These are phyloP conservation scores for Dactylonectria macrodidyma DNA, from an alignment of 2,329 filamentous ascomycete genomes.

Conservation along the genomic window DNA sequence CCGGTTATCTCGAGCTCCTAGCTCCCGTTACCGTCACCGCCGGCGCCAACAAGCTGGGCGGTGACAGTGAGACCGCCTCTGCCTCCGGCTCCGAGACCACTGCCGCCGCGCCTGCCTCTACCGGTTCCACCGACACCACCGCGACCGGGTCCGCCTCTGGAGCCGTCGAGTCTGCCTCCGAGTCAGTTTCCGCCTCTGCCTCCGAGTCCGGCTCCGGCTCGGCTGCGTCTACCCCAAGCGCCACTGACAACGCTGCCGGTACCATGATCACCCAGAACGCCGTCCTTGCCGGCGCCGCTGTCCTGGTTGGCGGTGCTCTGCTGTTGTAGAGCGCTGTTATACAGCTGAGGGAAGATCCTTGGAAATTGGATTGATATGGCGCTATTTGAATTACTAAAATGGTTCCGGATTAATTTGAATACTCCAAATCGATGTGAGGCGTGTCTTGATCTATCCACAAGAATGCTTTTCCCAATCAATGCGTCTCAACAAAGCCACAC, in stretches of 20 bases:
- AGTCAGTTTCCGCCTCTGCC: slow-evolving; percentile 20
- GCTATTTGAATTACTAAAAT: too few species aligned
- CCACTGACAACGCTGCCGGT: slow-evolving; percentile 50
- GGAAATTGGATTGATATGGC: too few species aligned
- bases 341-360: neutral
- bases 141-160: slow-evolving; percentile 27
- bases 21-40: slow-evolving; percentile 56
- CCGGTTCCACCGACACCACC: slow-evolving; percentile 34
- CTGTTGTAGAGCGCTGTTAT: slow-evolving; percentile 47
- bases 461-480: too few species aligned
- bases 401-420: too few species aligned
- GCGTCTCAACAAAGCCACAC: too few species aligned
- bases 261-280: slow-evolving; percentile 54
- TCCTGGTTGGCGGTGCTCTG: slow-evolving; percentile 54
- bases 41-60: slow-evolving; percentile 54
- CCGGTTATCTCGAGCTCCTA: slow-evolving; percentile 40
- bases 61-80: slow-evolving; percentile 19
- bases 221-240: slow-evolving; percentile 36
- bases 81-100: slow-evolving; percentile 27
- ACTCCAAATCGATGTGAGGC: too few species aligned
- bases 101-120: slow-evolving; percentile 34
- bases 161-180: slow-evolving; percentile 14
- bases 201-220: slow-evolving; percentile 18
- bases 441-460: too few species aligned
- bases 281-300: slow-evolving; percentile 54